Evolutionary conservation across 2,329 filamentous ascomycete species (phyloP).

Genomic region (Daldinia sp.): DNA sequence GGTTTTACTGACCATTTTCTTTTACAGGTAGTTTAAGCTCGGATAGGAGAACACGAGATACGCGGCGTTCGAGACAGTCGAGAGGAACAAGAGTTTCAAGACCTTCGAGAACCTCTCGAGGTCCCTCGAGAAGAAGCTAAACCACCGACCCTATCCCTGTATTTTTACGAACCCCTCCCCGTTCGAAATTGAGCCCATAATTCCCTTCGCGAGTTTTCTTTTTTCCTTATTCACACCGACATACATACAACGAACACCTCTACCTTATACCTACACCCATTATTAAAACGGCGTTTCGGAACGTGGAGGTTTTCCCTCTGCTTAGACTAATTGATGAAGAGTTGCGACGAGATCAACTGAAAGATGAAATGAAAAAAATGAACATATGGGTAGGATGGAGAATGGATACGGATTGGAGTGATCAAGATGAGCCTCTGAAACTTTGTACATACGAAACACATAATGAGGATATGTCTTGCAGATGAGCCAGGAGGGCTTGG

Average conservation of each 20-base stretch:
- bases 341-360: slow-evolving; percentile 5
- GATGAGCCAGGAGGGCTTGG: slow-evolving; percentile 15
- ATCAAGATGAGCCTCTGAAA: slow-evolving; percentile 21
- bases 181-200: slow-evolving; percentile 27
- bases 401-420: slow-evolving; percentile 16
- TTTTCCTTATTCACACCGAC: slow-evolving; percentile 18
- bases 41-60: slow-evolving; percentile 57
- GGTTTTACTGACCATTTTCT: slow-evolving; percentile 47
- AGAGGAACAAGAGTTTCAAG: slow-evolving; percentile 49
- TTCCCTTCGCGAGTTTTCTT: slow-evolving; percentile 13
- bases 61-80: slow-evolving; percentile 50
- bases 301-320: slow-evolving; percentile 24
- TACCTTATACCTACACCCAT: slow-evolving; percentile 27
- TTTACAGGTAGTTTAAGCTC: slow-evolving; percentile 61
- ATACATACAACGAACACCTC: slow-evolving; percentile 28
- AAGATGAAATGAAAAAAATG: slow-evolving; percentile 3
- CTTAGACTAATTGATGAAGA: slow-evolving; percentile 30
- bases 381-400: slow-evolving; percentile 12
- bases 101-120: slow-evolving; percentile 23
- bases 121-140: slow-evolving; percentile 23
- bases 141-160: slow-evolving; percentile 21
- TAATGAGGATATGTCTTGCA: slow-evolving; percentile 18
- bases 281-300: slow-evolving; percentile 48
- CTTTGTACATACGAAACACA: slow-evolving; percentile 36
- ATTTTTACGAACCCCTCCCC: slow-evolving; percentile 17